phyloP scores from a whole-genome alignment of 1,284 basidiomycete species.

The Ceratobasidium papillatum region DNA sequence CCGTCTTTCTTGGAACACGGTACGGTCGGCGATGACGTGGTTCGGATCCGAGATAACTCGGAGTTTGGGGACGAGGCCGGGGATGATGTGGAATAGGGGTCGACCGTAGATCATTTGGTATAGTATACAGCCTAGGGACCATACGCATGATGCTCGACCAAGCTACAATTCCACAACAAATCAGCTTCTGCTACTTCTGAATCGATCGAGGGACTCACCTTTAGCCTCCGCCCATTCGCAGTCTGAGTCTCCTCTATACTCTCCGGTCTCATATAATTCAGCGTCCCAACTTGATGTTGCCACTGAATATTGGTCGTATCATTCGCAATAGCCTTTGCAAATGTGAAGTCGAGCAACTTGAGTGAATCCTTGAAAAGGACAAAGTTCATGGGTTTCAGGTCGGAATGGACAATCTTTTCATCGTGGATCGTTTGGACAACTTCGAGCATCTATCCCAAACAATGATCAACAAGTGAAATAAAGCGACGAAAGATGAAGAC shows the following conservation, averaged over 20 bases:
- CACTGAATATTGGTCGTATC: constrained; percentile 97
- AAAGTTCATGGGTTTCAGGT: constrained; percentile 96
- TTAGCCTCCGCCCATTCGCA: constrained; percentile 49
- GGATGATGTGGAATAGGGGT: constrained; percentile 89
- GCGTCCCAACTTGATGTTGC: constrained; percentile 77
- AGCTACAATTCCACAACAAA: constrained; percentile 50
- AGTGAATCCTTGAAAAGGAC: constrained; percentile 91
- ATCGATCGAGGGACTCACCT: constrained; percentile 49
- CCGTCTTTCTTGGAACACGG: constrained; percentile 44
- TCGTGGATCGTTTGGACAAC: constrained; percentile 95
- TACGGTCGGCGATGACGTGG: constrained; percentile 70
- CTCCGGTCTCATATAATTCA: constrained; percentile 7
- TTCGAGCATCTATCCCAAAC: constrained; percentile 83
- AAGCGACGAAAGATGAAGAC: constrained; percentile 44
- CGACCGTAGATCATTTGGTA: constrained; percentile 98
- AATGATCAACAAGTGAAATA: neutral
- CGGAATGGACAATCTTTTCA: constrained; percentile 96
- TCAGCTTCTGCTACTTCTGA: neutral
- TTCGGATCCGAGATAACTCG: constrained; percentile 81
- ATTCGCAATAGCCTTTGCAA: constrained; percentile 95
- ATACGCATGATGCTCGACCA: constrained; percentile 90
- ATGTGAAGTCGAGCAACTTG: constrained; percentile 96
- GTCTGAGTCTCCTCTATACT: constrained; percentile 43
- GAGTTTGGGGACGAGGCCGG: constrained; percentile 81
- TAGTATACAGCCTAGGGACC: constrained; percentile 97